Percentiles rank a stretch among this genome's conserved stretches.
These are phyloP conservation scores for Solanum appendiculatum DNA, from an alignment of 257 asterid species.

Conservation along the genomic window DNA sequence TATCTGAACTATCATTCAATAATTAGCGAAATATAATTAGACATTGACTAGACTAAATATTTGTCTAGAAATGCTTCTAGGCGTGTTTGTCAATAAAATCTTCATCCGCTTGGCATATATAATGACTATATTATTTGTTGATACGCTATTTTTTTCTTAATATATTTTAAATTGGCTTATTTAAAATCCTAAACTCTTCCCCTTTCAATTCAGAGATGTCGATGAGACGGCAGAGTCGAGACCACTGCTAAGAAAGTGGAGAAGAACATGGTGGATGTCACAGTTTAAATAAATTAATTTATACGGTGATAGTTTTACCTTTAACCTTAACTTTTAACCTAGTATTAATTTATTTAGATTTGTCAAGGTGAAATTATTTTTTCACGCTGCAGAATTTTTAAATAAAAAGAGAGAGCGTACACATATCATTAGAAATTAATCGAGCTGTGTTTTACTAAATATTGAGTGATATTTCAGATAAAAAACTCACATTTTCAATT, in stretches of 20 bases:
- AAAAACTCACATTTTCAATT: not conserved
- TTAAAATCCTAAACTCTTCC: not conserved
- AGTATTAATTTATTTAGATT: too few species aligned
- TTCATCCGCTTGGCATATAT: not conserved
- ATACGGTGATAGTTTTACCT: not conserved
- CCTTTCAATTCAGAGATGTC: not conserved
- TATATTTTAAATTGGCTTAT: too few species aligned
- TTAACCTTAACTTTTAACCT: not conserved
- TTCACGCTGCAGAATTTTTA: not conserved
- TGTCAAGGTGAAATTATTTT: not conserved
- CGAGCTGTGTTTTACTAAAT: not conserved
- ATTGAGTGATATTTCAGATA: too few species aligned
- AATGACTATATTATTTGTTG: not conserved
- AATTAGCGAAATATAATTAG: too few species aligned
- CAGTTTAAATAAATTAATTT: too few species aligned
- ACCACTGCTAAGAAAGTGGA: too few species aligned
- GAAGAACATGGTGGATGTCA: not conserved
- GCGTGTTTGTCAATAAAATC: not conserved
- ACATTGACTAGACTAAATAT: fast-evolving
- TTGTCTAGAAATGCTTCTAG: not conserved
- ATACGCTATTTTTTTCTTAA: not conserved
- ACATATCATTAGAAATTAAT: too few species aligned
- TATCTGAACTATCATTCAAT: too few species aligned
- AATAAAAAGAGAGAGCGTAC: too few species aligned
- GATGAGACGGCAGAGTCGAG: too few species aligned